Percentiles rank a stretch among this genome's conserved stretches.
phyloP scores from a whole-genome alignment of 1,284 basidiomycete species.

The Sphaerobolus stellatus region DNA sequence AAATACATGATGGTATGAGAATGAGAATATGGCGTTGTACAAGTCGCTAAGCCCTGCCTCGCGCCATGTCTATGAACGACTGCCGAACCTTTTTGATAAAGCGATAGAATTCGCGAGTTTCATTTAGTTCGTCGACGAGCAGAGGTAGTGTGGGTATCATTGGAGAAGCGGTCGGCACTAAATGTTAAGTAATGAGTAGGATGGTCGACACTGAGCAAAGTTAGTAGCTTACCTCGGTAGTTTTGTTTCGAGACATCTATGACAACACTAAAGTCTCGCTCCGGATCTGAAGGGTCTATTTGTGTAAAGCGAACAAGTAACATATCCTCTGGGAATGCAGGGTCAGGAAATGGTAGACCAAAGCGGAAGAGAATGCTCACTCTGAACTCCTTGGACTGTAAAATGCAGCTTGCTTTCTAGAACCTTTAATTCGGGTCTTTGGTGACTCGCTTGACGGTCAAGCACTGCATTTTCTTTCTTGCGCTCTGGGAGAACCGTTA shows the following conservation, averaged over 20 bases:
- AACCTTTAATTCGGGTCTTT: slow-evolving; percentile 55
- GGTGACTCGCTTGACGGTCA: slow-evolving; percentile 52
- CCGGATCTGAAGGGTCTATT: slow-evolving; percentile 57
- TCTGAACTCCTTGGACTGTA: slow-evolving; percentile 71
- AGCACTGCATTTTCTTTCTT: slow-evolving; percentile 65
- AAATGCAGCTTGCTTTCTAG: slow-evolving; percentile 64
- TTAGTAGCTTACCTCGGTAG: slow-evolving; percentile 61
- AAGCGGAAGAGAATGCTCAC: slow-evolving; percentile 27
- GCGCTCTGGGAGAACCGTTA: slow-evolving; percentile 46
- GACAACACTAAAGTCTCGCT: slow-evolving; percentile 72
- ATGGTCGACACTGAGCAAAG: background rate
- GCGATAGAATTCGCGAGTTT: slow-evolving; percentile 55
- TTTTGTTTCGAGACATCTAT: slow-evolving; percentile 63
- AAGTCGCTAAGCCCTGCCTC: too few relatives aligned
- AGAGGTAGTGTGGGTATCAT: slow-evolving; percentile 60
- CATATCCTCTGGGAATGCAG: slow-evolving; percentile 46
- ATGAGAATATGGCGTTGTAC: too few relatives aligned
- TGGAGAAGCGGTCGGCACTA: slow-evolving; percentile 71
- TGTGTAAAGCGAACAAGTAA: slow-evolving; percentile 72
- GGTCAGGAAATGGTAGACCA: background rate
- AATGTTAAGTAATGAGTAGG: background rate
- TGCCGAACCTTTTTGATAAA: slow-evolving; percentile 60
- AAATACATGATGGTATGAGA: too few relatives aligned
- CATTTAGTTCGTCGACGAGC: slow-evolving; percentile 63
- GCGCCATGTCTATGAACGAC: slow-evolving; percentile 35